These are phyloP conservation scores for Tolypocladium ovalisporum DNA, from an alignment of 2,329 filamentous ascomycete genomes.

Conservation along the genomic window DNA sequence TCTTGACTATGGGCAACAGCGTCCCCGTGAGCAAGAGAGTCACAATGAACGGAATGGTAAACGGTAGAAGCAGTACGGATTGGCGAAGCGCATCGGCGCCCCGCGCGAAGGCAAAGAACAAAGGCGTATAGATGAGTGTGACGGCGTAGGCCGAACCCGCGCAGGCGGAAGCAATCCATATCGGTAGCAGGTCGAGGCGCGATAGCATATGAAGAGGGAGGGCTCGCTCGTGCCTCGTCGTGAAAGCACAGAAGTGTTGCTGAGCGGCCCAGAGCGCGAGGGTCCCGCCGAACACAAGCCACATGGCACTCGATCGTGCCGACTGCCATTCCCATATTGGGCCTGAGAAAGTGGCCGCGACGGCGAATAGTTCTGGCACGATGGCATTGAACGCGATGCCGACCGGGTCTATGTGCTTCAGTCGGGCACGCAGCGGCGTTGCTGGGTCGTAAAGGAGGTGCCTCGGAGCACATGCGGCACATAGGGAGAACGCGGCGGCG, in stretches of 20 bases:
- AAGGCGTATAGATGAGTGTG: slow-evolving; percentile 39
- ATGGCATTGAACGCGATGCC: background rate
- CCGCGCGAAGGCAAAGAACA: slow-evolving; percentile 41
- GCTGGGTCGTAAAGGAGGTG: background rate
- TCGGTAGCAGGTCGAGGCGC: slow-evolving; percentile 24
- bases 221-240: slow-evolving; percentile 14
- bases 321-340: background rate
- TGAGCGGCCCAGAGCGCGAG: background rate
- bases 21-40: slow-evolving; percentile 23
- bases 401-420: background rate
- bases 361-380: background rate
- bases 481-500: background rate
- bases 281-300: background rate
- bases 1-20: slow-evolving; percentile 20
- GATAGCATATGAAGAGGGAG: slow-evolving; percentile 33
- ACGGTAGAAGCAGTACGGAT: slow-evolving; percentile 30
- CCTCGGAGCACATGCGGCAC: background rate
- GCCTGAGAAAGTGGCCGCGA: background rate
- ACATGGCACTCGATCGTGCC: background rate
- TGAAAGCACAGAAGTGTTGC: background rate
- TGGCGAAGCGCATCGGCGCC: slow-evolving; percentile 29
- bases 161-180: slow-evolving; percentile 28
- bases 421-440: background rate
- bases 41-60: slow-evolving; percentile 26
- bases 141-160: slow-evolving; percentile 25